Evolutionary conservation across 352 stramenopile species (phyloP).

Genomic region (Phytophthora pinifolia): DNA sequence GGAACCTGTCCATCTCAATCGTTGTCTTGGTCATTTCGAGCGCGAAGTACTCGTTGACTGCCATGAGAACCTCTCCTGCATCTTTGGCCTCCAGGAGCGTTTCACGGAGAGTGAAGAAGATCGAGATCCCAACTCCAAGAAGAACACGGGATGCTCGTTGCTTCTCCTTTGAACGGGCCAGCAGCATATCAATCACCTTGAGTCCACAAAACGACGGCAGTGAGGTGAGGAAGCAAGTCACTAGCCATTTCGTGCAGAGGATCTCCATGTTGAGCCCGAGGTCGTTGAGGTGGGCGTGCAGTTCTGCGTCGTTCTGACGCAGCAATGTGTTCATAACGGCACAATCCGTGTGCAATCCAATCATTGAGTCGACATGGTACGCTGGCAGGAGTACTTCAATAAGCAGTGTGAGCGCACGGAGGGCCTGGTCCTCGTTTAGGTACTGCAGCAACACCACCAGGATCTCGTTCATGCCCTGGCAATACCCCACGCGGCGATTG

Average conservation of each 20-base stretch:
- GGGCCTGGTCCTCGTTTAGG: constrained; percentile 58
- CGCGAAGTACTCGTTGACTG: constrained; percentile 80
- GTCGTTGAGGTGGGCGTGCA: constrained; percentile 70
- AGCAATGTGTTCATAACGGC: constrained; percentile 83
- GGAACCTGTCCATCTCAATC: constrained; percentile 70
- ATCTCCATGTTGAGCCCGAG: constrained; percentile 88
- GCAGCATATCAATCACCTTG: constrained; percentile 81
- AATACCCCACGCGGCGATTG: constrained; percentile 80
- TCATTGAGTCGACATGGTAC: constrained; percentile 87
- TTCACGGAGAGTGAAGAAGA: constrained; percentile 70
- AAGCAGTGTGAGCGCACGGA: constrained; percentile 62
- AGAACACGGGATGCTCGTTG: constrained; percentile 69
- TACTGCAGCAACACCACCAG: constrained; percentile 71
- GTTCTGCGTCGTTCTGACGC: constrained; percentile 69
- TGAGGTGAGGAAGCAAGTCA: constrained; percentile 83
- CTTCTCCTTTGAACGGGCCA: constrained; percentile 61
- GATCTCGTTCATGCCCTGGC: constrained; percentile 88
- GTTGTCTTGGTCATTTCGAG: constrained; percentile 67
- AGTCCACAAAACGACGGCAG: constrained; percentile 66
- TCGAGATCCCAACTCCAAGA: constrained; percentile 72
- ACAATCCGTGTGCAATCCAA: constrained; percentile 81
- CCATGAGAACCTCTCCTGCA: constrained; percentile 74
- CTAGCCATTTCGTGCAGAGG: constrained; percentile 88
- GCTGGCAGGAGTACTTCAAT: constrained; percentile 75
- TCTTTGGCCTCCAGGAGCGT: constrained; percentile 68